phyloP scores from a whole-genome alignment of 495 filamentous ascomycete species.

The Talaromyces nanjingensis region DNA sequence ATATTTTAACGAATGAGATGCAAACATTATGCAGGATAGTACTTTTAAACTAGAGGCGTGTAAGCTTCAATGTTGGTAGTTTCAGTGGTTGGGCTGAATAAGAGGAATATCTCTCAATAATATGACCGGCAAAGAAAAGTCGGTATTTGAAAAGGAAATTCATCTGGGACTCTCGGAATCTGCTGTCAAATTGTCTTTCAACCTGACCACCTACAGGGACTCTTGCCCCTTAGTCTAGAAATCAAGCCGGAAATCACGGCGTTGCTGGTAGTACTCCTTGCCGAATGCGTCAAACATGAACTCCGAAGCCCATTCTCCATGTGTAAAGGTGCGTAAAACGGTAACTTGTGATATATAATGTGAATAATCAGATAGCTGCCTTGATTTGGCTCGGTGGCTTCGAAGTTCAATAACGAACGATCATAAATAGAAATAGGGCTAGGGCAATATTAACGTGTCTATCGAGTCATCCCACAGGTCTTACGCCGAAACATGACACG shows the following conservation, averaged over 20 bases:
- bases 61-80: not conserved
- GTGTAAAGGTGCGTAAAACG: not conserved
- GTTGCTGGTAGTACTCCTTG: not conserved
- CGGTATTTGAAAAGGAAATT: no score
- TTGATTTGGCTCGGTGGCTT: not conserved
- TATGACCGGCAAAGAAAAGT: not conserved
- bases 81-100: not conserved
- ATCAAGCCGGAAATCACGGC: not conserved
- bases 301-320: not conserved
- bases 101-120: not conserved
- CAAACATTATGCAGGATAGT: not conserved
- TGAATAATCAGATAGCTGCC: not conserved
- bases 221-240: no score
- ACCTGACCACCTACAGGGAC: no score
- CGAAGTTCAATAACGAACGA: not conserved
- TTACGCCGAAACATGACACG: not conserved
- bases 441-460: not conserved
- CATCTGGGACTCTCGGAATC: not conserved
- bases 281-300: not conserved
- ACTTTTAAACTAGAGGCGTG: not conserved
- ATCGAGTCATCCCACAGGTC: not conserved
- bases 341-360: not conserved
- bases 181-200: not conserved
- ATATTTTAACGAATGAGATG: not conserved
- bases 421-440: not conserved